These are phyloP conservation scores for Tricladium varicosporioides DNA, from an alignment of 2,329 filamentous ascomycete species.

Conservation along the genomic window DNA sequence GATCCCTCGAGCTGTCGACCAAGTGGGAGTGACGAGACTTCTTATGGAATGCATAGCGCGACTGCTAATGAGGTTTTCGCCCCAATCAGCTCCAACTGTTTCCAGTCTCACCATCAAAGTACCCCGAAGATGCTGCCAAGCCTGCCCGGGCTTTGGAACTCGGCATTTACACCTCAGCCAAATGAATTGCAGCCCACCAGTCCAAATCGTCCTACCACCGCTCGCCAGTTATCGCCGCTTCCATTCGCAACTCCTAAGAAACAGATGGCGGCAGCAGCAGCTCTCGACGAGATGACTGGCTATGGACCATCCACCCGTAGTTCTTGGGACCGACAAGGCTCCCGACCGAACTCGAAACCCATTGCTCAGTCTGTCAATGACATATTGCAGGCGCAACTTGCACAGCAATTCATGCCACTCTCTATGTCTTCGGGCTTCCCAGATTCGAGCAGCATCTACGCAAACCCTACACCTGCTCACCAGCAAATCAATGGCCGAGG, in stretches of 20 bases:
- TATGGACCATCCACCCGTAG: constrained; percentile 4
- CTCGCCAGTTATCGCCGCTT: constrained; percentile 34
- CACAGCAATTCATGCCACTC: constrained; percentile 21
- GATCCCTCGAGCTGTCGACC: constrained; percentile 36
- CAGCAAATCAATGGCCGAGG: constrained; percentile 10
- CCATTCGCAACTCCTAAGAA: constrained; percentile 23
- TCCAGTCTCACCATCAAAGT: constrained; percentile 34
- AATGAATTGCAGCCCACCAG: constrained; percentile 39
- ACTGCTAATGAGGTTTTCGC: constrained; percentile 52
- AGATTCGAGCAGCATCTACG: constrained; percentile 50
- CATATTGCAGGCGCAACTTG: constrained; percentile 24
- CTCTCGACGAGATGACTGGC: constrained; percentile 28
- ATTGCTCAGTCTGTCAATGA: constrained; percentile 20
- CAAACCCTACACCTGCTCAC: constrained; percentile 41
- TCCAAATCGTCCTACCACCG: constrained; percentile 35
- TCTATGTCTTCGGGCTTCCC: constrained; percentile 41
- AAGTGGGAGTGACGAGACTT: constrained; percentile 41
- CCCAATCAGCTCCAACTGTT: constrained; percentile 36
- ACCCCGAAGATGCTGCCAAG: constrained; percentile 33
- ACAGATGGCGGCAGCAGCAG: constrained; percentile 21
- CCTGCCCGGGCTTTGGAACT: constrained; percentile 44
- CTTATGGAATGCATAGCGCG: constrained; percentile 54
- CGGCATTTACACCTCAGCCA: constrained; percentile 42
- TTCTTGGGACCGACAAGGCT: constrained; percentile 16
- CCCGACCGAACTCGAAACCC: constrained; percentile 10